Evolutionary conservation across 2,329 filamentous ascomycete genomes (phyloP).

Genomic region (Trichoderma endophyticum): DNA sequence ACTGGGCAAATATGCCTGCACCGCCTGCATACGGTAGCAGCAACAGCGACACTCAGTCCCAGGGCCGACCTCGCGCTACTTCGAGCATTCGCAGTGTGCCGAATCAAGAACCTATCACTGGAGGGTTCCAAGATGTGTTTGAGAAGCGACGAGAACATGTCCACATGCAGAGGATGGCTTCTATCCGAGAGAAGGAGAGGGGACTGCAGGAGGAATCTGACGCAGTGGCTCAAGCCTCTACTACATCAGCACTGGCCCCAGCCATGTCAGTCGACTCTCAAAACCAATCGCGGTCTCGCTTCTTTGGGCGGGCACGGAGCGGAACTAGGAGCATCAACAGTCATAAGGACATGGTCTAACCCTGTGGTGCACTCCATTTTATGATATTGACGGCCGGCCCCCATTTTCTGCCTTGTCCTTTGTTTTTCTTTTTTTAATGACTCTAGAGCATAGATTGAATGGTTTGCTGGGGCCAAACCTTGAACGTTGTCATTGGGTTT

Average conservation of each 20-base stretch:
- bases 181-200: slow-evolving; percentile 38
- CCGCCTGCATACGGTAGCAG: slow-evolving; percentile 35
- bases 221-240: slow-evolving; percentile 26
- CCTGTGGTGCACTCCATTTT: neutral
- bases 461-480: slow-evolving; percentile 3
- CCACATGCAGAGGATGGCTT: slow-evolving; percentile 36
- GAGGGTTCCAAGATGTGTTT: slow-evolving; percentile 47
- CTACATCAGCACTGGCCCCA: slow-evolving; percentile 28
- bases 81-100: slow-evolving; percentile 23
- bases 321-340: slow-evolving; percentile 28
- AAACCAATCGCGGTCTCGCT: slow-evolving; percentile 29
- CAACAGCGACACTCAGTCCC: slow-evolving; percentile 21
- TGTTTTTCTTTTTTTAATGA: neutral
- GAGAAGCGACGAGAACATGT: slow-evolving; percentile 39
- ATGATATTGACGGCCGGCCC: neutral
- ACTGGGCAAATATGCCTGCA: slow-evolving; percentile 38
- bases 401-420: neutral
- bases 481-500: neutral
- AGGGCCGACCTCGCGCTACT: slow-evolving; percentile 18
- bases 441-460: neutral
- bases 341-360: slow-evolving; percentile 28
- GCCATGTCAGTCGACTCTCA: slow-evolving; percentile 24
- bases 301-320: slow-evolving; percentile 31
- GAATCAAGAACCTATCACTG: slow-evolving; percentile 33
- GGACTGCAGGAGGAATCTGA: slow-evolving; percentile 30